Evolutionary conservation across 495 filamentous ascomycete genomes (phyloP).

Genomic region (Pseudoneurospora amorphoporcata): DNA sequence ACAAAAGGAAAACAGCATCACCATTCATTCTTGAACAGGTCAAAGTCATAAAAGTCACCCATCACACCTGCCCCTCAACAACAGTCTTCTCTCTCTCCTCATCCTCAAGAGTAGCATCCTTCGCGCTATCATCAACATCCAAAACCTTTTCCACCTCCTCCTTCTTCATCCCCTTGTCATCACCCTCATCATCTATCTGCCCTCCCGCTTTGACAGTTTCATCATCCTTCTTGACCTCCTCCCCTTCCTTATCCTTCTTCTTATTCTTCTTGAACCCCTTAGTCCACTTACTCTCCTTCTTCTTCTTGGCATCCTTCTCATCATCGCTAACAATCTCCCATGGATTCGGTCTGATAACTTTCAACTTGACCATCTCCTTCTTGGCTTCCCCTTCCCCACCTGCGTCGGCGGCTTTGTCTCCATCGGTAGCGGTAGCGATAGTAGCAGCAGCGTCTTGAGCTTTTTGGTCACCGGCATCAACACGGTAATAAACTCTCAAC

Average conservation of each 20-base stretch:
- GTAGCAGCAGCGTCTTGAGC: not conserved
- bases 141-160: conserved; percentile 28
- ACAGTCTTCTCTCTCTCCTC: conserved; percentile 16
- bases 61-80: not conserved
- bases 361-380: conserved; percentile 33
- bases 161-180: conserved; percentile 1
- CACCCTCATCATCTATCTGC: not conserved
- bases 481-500: conserved; percentile 59
- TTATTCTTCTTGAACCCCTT: conserved; percentile 14
- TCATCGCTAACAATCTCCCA: conserved; percentile 17
- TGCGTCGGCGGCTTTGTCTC: not conserved
- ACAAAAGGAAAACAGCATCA: not conserved
- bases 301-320: conserved; percentile 9
- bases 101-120: conserved; percentile 31
- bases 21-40: not conserved
- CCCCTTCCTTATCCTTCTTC: conserved; percentile 1
- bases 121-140: conserved; percentile 40
- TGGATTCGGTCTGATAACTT: conserved; percentile 28
- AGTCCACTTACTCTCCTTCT: conserved; percentile 16
- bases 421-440: not conserved
- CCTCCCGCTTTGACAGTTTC: not conserved
- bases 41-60: not conserved
- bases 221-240: not conserved
- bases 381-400: conserved; percentile 19
- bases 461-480: conserved; percentile 9